phyloP scores from a whole-genome alignment of 148 eudicot genomes.

The Vaccinium corymbosum region DNA sequence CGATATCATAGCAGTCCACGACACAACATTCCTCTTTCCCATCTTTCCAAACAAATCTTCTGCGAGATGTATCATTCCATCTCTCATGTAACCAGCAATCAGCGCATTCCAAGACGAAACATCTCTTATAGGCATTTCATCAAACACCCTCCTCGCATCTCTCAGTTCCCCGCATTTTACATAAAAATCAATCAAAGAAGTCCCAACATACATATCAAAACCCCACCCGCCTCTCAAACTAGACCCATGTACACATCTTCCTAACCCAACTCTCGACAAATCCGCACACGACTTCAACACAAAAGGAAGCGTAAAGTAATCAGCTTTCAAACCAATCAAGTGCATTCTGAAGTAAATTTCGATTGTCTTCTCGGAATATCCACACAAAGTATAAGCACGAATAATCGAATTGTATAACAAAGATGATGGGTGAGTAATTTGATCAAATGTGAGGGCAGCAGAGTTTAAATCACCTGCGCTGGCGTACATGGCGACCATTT shows the following conservation, averaged over 20 bases:
- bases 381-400: slow-evolving; percentile 32
- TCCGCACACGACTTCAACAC: slow-evolving; percentile 43
- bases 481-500: slow-evolving; percentile 52
- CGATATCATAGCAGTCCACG: slow-evolving; percentile 58
- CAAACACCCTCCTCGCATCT: slow-evolving; percentile 34
- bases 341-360: slow-evolving; percentile 24
- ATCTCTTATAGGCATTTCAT: slow-evolving; percentile 40
- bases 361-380: slow-evolving; percentile 15
- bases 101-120: slow-evolving; percentile 49
- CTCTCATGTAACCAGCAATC: slow-evolving; percentile 46
- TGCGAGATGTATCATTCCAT: slow-evolving; percentile 32
- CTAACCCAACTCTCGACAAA: slow-evolving; percentile 18
- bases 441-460: slow-evolving; percentile 23
- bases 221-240: slow-evolving; percentile 36
- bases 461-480: slow-evolving; percentile 43
- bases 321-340: slow-evolving; percentile 23
- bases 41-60: slow-evolving; percentile 33
- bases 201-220: slow-evolving; percentile 47
- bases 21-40: slow-evolving; percentile 38
- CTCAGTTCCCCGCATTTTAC: slow-evolving; percentile 41
- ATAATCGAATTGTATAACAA: slow-evolving; percentile 44
- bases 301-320: slow-evolving; percentile 47
- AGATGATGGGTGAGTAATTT: slow-evolving; percentile 15
- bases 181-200: slow-evolving; percentile 48
- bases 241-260: slow-evolving; percentile 37